These are phyloP conservation scores for Leishmania martiniquensis DNA, from an alignment of 208 protist genomes.

Conservation along the genomic window DNA sequence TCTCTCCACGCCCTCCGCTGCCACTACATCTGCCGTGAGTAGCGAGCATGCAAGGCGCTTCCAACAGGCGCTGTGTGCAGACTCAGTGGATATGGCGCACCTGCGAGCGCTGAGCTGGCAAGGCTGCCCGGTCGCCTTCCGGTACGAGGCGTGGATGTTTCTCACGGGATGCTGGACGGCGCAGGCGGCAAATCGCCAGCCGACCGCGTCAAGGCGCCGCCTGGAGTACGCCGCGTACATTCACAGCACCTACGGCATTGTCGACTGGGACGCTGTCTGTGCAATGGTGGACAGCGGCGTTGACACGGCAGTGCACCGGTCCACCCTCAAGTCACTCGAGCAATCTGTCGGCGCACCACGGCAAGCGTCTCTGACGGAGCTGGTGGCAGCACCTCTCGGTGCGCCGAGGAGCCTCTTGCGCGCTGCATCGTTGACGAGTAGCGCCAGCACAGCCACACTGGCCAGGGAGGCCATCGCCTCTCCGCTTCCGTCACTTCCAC, in stretches of 20 bases:
- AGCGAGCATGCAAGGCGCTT: constrained; percentile 29
- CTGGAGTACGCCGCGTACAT: constrained; percentile 64
- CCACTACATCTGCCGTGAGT: neutral
- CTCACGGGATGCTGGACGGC: constrained; percentile 64
- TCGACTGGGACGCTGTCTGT: constrained; percentile 65
- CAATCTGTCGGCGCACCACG: neutral
- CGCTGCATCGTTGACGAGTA: neutral
- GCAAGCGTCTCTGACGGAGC: neutral
- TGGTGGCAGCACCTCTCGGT: neutral
- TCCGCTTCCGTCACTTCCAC: neutral
- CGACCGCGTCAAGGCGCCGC: constrained; percentile 52
- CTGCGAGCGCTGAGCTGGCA: constrained; percentile 57
- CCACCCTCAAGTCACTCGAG: constrained; percentile 27
- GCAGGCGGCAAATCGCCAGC: constrained; percentile 29
- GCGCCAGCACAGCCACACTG: neutral
- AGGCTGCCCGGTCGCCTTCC: constrained; percentile 55
- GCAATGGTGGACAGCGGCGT: constrained; percentile 39
- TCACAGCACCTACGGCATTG: constrained; percentile 43
- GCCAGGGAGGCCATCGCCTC: neutral
- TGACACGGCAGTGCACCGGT: constrained; percentile 31
- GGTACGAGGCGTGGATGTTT: constrained; percentile 65
- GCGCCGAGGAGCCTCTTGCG: neutral
- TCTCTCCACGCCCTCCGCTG: neutral
- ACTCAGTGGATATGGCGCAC: constrained; percentile 39
- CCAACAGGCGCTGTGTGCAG: constrained; percentile 29